Evolutionary conservation across 192 early-diverging fungal genomes (phyloP), one percentile per base, ranked within the genome.

Genomic region (Haplosporangium gracile): DNA sequence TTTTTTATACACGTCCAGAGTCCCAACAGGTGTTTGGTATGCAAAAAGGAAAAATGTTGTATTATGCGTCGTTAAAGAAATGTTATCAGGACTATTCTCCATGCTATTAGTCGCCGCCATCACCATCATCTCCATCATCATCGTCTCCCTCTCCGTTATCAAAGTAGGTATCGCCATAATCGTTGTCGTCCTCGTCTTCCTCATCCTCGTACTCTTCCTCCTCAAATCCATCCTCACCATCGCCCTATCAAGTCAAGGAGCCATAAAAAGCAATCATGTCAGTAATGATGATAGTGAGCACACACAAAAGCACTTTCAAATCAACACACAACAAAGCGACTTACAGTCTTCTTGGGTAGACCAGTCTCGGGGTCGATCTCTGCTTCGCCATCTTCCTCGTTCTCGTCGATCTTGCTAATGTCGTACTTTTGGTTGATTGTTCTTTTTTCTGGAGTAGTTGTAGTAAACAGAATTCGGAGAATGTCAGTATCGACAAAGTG

Each of bases 141-240:
- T 80, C 68, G 47, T 85, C 83, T 13, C 74, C 74, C 42, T 85
- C 83, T 49, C 83, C 83, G 32, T 85, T 80, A 32, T 85, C 83
- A 63, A 85, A 85, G 47, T 85, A 68, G 32, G 45, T 45, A 4
- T 85, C 43, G 36, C 42, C 77, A 57, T 85, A 85, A 26, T 85
- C 83, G 63, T 76, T 72, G 15, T 70, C 83, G 16, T 85, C 83
- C 5, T 75, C 77, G 36, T 85, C 83, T 1, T 85, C 83, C 4
- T 85, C 83, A 18, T 85, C 83, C 24, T 85, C 83, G 24, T 72
- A 43, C 16, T 85, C 83, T 45, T 85, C 83, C 15, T 85, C 82
- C 2, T 80, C 74, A 1, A 76, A 10, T 20, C 72, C 74, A 22
- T 85, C 83, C 10, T 85, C 83, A 13, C 70, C 83, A 68, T 85